Percentiles rank a stretch among this genome's conserved stretches.
Evolutionary conservation across 768 basidiomycete genomes (phyloP).

Genomic region (Favolaschia claudopus): DNA sequence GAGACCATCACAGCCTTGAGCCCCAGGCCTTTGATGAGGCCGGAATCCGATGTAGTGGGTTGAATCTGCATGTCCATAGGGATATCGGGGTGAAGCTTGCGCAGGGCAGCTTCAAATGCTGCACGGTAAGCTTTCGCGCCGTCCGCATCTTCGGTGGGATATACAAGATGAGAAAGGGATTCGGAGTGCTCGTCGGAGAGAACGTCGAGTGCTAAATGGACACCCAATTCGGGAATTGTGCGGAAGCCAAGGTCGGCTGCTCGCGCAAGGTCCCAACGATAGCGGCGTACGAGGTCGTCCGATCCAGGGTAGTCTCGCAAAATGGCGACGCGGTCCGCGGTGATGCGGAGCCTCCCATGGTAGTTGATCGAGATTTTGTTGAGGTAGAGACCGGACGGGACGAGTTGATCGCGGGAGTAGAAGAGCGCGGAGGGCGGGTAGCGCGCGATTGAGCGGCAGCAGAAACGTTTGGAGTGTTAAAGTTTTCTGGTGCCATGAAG

Average conservation of each 20-base stretch:
- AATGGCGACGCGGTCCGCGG: constrained; percentile 1
- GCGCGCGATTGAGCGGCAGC: neutral
- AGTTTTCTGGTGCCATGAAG: constrained; percentile 5
- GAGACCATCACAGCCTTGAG: neutral
- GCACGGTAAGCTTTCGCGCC: neutral
- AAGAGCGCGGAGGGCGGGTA: constrained; percentile 2
- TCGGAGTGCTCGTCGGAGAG: constrained; percentile 9
- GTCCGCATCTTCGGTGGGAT: neutral
- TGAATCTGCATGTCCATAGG: neutral
- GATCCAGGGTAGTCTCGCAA: neutral
- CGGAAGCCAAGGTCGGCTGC: neutral
- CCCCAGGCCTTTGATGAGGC: neutral
- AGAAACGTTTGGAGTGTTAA: too few species aligned
- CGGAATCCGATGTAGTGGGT: neutral
- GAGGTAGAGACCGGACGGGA: neutral
- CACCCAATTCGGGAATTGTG: constrained; percentile 1
- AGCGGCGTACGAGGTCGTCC: neutral
- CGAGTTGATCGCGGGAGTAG: constrained; percentile 9
- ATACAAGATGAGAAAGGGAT: neutral
- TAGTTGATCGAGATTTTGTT: constrained; percentile 9
- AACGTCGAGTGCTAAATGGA: constrained; percentile 7
- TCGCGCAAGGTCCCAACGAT: neutral
- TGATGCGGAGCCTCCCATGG: constrained; percentile 3
- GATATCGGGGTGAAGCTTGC: neutral
- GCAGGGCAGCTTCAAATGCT: constrained; percentile 5